Base-by-base conservation (phyloP, 306 rosid species). In the Vicia sativa region DNA sequence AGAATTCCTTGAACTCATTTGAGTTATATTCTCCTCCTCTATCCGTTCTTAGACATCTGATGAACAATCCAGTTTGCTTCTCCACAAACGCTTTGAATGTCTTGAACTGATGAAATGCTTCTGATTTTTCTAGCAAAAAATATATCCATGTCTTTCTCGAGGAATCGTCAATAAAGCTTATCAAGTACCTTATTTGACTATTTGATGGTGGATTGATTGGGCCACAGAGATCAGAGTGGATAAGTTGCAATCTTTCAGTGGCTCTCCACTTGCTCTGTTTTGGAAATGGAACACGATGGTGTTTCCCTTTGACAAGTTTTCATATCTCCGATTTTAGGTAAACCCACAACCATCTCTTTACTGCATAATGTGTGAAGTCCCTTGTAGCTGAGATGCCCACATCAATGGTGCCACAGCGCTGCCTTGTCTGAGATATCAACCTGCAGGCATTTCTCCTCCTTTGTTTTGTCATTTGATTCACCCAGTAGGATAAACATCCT, bases 361-460 rank as follows among this genome's bases (percentile, higher is more conserved):
- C 3, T 38, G 11, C 3, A 1, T 10, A 38, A 39, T 1, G 44
- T 39, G 19, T 12, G 18, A 45, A 45, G 52, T 2, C 52, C 52
- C 52, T 45, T 45, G 52, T 45, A 45, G 19, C 52, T 13, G 18
- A 45, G 52, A 45, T 45, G 18, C 52, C 52, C 52, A 45, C n/a
- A 45, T 45, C 52, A 19, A n/a, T 2, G 52, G 8, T 45, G 52
- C 52, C 52, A 45, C 21, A 45, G 6, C 8, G n/a, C 18, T n/a
- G 52, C 52, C 8, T 13, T 45, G 52, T 45, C 18, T 45, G 52
- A 45, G 9, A 45, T 4, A 45, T 45, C 19, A 45, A 45, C 19
- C 19, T 45, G 52, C 7, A 45, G 0, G 52, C 52, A 45, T 45
- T 18, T 45, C 8, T 45, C 19, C 18, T n/a, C 52, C 16, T 45